A percentile compares a stretch with the other conserved stretches of the same genome.
Evolutionary conservation across 352 stramenopile genomes (phyloP).

Genomic region (Saprolegnia diclina): DNA sequence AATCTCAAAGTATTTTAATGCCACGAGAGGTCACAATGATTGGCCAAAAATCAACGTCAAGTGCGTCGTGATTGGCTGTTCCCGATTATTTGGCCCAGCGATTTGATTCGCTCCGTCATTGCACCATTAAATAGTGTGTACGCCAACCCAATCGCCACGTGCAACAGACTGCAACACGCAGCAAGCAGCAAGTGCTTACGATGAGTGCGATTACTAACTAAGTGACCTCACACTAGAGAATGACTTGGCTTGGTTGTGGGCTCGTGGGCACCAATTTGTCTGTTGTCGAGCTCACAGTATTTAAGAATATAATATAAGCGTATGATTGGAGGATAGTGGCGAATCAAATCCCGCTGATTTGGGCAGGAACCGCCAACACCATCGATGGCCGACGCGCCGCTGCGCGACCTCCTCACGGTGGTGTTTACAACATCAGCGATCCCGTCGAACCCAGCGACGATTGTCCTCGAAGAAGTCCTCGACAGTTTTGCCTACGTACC

Average conservation of each 20-base stretch:
- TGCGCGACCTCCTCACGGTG: slow-evolving; percentile 17
- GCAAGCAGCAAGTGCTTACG: no score
- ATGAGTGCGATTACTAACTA: no score
- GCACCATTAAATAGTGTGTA: no score
- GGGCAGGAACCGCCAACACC: neutral
- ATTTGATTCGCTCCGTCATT: neutral
- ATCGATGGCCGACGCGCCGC: neutral
- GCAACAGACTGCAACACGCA: no score
- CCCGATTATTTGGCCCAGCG: neutral
- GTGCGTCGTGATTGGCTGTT: neutral
- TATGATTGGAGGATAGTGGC: no score
- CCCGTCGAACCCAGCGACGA: slow-evolving; percentile 23
- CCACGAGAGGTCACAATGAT: neutral
- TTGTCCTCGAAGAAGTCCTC: slow-evolving; percentile 20
- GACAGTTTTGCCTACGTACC: slow-evolving; percentile 15
- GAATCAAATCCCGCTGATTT: no score
- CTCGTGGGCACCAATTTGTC: no score
- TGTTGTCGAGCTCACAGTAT: no score
- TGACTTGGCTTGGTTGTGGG: no score
- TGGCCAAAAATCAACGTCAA: neutral
- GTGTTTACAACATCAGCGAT: slow-evolving; percentile 24
- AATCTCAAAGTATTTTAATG: neutral
- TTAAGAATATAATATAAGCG: no score
- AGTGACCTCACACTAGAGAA: no score
- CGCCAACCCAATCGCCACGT: no score